phyloP scores from a whole-genome alignment of 2,329 filamentous ascomycete species.

The Byssochlamys sp. region DNA sequence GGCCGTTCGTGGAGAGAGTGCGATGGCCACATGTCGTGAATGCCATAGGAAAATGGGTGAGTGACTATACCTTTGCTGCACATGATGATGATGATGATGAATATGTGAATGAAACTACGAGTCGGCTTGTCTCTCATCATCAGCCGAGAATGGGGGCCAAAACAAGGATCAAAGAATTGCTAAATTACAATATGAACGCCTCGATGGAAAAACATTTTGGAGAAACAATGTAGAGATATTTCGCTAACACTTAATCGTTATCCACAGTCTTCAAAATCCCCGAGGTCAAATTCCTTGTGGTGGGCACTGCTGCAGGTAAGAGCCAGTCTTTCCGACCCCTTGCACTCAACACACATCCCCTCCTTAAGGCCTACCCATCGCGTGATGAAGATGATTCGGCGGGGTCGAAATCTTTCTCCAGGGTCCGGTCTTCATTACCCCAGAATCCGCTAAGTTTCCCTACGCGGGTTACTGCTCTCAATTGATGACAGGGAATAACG shows the following conservation, averaged over 20 bases:
- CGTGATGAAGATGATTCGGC: background rate
- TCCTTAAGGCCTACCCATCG: background rate
- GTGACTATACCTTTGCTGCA: conserved; percentile 9
- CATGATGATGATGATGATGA: conserved; percentile 5
- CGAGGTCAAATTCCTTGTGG: conserved; percentile 65
- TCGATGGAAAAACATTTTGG: background rate
- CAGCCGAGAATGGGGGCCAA: background rate
- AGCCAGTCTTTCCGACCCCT: conserved; percentile 1
- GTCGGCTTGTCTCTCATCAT: background rate
- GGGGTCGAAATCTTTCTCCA: background rate
- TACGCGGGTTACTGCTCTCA: background rate
- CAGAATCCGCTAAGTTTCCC: background rate
- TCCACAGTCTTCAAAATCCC: conserved; percentile 58
- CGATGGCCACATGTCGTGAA: conserved; percentile 65
- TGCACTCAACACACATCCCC: background rate
- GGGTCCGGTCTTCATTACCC: background rate
- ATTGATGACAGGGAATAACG: background rate
- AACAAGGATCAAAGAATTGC: background rate
- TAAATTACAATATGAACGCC: too few species aligned
- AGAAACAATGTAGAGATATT: background rate
- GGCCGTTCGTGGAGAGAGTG: conserved; percentile 63
- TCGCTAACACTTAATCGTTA: background rate
- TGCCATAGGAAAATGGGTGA: conserved; percentile 68
- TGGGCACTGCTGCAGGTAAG: conserved; percentile 49
- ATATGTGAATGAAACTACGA: background rate